Conservation (phyloP, 768 basidiomycete species). For the Leucocoprinus sp. region DNA sequence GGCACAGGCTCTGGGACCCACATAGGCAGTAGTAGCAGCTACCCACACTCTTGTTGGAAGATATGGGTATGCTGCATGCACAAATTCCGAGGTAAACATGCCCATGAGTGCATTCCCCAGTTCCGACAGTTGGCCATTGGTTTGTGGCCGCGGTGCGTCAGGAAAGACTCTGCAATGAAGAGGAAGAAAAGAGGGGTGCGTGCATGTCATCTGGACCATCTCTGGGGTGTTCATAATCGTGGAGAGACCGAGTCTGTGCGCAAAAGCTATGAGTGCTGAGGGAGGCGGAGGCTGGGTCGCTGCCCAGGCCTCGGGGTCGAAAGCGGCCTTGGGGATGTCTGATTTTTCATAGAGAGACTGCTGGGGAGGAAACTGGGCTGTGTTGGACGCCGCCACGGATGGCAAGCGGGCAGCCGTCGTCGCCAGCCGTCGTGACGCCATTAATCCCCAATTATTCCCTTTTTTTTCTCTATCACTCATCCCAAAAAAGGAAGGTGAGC, state of each 20-base stretch:
- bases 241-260: constrained; percentile 67
- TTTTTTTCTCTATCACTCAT: not conserved
- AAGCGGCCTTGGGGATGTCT: constrained; percentile 31
- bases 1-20: constrained; percentile 77
- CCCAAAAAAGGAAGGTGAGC: not conserved
- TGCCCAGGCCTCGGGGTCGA: constrained; percentile 65
- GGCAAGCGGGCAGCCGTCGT: constrained; percentile 37
- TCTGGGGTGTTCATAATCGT: constrained; percentile 46
- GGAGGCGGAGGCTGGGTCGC: constrained; percentile 62
- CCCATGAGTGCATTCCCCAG: constrained; percentile 88
- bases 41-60: constrained; percentile 88
- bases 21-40: constrained; percentile 86
- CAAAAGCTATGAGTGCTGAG: constrained; percentile 66
- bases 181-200: constrained; percentile 61
- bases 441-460: not conserved
- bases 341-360: constrained; percentile 29
- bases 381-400: constrained; percentile 47
- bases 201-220: constrained; percentile 65
- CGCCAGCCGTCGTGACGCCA: constrained; percentile 44
- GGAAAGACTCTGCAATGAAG: constrained; percentile 53
- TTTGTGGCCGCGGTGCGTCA: constrained; percentile 40
- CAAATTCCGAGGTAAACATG: constrained; percentile 79
- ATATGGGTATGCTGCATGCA: constrained; percentile 77
- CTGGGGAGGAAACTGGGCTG: constrained; percentile 55
- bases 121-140: constrained; percentile 68